Base-by-base conservation (phyloP, 352 stramenopile species). In the Globisporangium perplexum region DNA sequence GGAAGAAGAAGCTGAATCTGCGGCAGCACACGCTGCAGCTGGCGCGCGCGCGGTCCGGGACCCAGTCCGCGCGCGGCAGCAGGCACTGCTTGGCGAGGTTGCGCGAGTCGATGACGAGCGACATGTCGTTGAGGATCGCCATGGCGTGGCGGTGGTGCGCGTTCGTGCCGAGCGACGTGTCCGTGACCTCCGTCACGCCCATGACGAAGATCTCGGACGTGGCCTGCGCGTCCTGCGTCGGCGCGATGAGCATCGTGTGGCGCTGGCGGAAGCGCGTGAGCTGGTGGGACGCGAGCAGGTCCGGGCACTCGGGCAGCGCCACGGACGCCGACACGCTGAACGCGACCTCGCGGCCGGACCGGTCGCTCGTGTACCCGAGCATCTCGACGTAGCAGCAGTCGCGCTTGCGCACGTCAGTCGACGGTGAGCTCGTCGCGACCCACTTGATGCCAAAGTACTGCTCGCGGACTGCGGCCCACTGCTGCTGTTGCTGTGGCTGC, bases 371-470 rank as follows among this genome's bases (percentile, higher is more conserved):
- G 41, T 65, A 77, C 26, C 73, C 73, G 28, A 81, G 54, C 63
- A 83, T 77, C 47, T 83, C 73, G 35, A 79, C 52, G 47, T 65
- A 79, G 60, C 71, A 83, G 12, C 61, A 56, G 48, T 83, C 73
- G 18, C 69, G 71, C 28, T 63, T 72, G 18, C 63, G 48, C 7
- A 62, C 52, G 33, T 62, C 41, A 5, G 53, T 42, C n/a, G 57
- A 50, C 36, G 62, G 56, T 42, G 68, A 61, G 23, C 71, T 55
- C 33, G 72, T 62, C 24, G 49, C 65, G 14, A 79, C 41, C 73
- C 73, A 83, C 31, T 79, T 83, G 59, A 79, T 68, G 5, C 73
- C 71, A 23, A 81, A 57, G 43, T 77, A 83, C 33, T 68, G 70
- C 55, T 77, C 71, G 38, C 53, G 50, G 7, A 42, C 66, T 53